phyloP scores from a whole-genome alignment of 257 asterid species.

The Hygrophila difformis region DNA sequence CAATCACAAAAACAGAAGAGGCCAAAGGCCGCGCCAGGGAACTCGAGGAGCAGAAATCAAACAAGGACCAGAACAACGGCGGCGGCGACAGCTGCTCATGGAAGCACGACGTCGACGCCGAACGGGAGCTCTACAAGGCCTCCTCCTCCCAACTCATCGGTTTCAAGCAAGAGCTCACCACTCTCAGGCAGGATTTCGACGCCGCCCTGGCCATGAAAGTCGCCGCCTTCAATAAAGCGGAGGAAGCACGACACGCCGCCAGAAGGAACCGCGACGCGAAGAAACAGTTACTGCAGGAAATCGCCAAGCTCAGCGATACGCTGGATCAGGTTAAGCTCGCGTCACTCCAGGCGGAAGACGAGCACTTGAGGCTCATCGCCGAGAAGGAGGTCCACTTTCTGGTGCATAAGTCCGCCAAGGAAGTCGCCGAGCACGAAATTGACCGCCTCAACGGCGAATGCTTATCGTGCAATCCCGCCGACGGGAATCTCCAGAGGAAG shows the following conservation, averaged over 20 bases:
- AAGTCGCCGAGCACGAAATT: conserved; percentile 39
- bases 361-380: conserved; percentile 36
- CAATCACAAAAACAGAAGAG: conserved; percentile 48
- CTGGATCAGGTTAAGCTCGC: conserved; percentile 48
- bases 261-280: conserved; percentile 33
- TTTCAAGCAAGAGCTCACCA: conserved; percentile 67
- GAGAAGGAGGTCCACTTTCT: conserved; percentile 52
- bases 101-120: conserved; percentile 50
- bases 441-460: conserved; percentile 31
- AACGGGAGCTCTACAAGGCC: conserved; percentile 58
- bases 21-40: conserved; percentile 39
- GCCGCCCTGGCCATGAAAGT: conserved; percentile 59
- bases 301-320: conserved; percentile 24
- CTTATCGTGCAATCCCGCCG: no score
- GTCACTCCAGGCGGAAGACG: conserved; percentile 53
- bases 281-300: conserved; percentile 40
- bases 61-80: conserved; percentile 24
- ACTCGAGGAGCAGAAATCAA: conserved; percentile 47
- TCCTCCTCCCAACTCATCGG: conserved; percentile 52
- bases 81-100: no score
- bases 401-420: conserved; percentile 44
- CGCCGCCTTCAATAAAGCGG: conserved; percentile 53
- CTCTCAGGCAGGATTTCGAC: conserved; percentile 70
- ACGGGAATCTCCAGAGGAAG: conserved; percentile 33
- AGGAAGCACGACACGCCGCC: conserved; percentile 44